A percentile compares a stretch with the other conserved stretches of the same genome.
Evolutionary conservation across 1,284 basidiomycete species (phyloP).

Genomic region (Puccinia triticina): DNA sequence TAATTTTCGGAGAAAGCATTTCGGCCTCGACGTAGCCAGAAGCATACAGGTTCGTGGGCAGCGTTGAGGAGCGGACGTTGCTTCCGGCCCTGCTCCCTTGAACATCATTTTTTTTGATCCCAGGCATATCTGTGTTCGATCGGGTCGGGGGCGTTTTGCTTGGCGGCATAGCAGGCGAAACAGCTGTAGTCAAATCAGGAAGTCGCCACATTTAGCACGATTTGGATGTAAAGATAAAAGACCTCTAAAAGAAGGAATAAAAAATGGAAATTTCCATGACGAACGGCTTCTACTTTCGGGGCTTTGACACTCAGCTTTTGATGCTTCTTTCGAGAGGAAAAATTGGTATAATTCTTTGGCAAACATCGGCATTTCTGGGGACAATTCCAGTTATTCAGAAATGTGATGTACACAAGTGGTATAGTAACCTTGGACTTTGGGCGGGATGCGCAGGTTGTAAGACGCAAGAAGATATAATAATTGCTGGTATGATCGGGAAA

Average conservation of each 20-base stretch:
- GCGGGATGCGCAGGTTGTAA: background rate
- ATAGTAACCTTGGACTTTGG: no score
- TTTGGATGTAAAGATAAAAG: no score
- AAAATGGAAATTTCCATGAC: background rate
- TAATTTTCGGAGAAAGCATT: constrained; percentile 18
- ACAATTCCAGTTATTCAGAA: no score
- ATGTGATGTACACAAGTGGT: no score
- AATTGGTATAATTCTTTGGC: background rate
- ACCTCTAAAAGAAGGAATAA: background rate
- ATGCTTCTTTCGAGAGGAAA: background rate
- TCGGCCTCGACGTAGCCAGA: constrained; percentile 45
- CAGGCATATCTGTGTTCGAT: constrained; percentile 2
- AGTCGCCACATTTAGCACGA: background rate
- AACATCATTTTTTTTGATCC: background rate
- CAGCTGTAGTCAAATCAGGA: background rate
- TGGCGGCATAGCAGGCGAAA: background rate
- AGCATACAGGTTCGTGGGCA: constrained; percentile 25
- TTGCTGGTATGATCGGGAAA: background rate
- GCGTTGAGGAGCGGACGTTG: background rate
- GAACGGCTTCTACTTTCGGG: constrained; percentile 29
- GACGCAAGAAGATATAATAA: background rate
- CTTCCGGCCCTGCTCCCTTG: background rate
- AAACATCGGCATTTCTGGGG: background rate
- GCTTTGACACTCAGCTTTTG: background rate
- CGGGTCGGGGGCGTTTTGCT: background rate